Conservation (phyloP, 208 protist genomes). For the Wallacemonas sp. region DNA sequence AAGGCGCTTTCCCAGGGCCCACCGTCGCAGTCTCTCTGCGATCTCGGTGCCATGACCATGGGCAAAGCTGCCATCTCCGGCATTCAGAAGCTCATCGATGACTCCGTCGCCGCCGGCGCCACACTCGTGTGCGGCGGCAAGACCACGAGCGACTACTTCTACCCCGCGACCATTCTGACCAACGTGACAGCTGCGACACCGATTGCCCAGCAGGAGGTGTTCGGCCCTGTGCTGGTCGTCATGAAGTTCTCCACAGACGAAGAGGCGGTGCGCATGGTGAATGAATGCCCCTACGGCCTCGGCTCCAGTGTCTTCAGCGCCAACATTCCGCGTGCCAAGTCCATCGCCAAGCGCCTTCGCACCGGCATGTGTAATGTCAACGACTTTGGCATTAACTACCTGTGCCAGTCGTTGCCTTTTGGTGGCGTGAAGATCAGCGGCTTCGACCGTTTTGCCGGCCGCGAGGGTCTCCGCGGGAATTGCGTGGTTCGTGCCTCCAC, state of each 20-base stretch:
- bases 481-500: conserved; percentile 86
- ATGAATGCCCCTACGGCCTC: conserved; percentile 89
- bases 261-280: conserved; percentile 87
- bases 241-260: conserved; percentile 89
- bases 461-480: conserved; percentile 93
- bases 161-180: conserved; percentile 90
- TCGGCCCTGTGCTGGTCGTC: conserved; percentile 93
- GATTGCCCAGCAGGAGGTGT: conserved; percentile 94
- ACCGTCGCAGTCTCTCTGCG: conserved; percentile 64
- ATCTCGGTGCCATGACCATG: conserved; percentile 95
- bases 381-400: conserved; percentile 95
- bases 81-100: conserved; percentile 91
- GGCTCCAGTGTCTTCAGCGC: conserved; percentile 89
- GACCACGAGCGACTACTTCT: conserved; percentile 66
- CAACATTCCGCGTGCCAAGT: conserved; percentile 74
- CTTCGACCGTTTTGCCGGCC: conserved; percentile 94
- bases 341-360: conserved; percentile 77
- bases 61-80: conserved; percentile 78
- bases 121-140: conserved; percentile 86
- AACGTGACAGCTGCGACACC: conserved; percentile 87
- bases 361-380: conserved; percentile 94
- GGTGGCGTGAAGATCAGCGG: conserved; percentile 95
- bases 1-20: conserved; percentile 80
- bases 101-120: conserved; percentile 88
- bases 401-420: conserved; percentile 96